These are phyloP conservation scores for Mycosphaerella sp. DNA, from an alignment of 2,329 filamentous ascomycete species.

Conservation along the genomic window DNA sequence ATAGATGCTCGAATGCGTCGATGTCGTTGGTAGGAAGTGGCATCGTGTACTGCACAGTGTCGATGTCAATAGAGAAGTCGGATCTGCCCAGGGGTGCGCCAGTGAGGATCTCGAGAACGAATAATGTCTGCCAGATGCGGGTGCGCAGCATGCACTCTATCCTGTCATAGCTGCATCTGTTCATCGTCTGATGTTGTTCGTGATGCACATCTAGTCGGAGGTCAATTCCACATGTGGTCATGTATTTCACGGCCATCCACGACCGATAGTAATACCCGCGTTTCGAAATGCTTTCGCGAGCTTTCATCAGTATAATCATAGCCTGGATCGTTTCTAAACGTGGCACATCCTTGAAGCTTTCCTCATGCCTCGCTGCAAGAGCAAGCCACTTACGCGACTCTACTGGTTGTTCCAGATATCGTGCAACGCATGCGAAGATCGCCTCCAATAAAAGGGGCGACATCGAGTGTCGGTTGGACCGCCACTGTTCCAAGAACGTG, in stretches of 20 bases:
- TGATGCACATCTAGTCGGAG: constrained; percentile 83
- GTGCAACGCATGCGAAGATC: constrained; percentile 81
- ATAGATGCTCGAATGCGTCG: constrained; percentile 67
- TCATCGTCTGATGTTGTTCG: constrained; percentile 65
- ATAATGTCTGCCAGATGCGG: constrained; percentile 82
- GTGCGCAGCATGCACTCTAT: constrained; percentile 79
- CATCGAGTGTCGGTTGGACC: constrained; percentile 70
- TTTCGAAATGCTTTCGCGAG: constrained; percentile 83
- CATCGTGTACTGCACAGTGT: constrained; percentile 68
- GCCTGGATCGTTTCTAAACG: constrained; percentile 88
- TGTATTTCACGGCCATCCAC: constrained; percentile 92
- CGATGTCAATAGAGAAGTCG: constrained; percentile 67
- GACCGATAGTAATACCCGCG: constrained; percentile 94
- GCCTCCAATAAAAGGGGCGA: constrained; percentile 85
- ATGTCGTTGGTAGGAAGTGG: constrained; percentile 57
- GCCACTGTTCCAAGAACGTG: constrained; percentile 85
- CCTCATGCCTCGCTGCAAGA: constrained; percentile 78
- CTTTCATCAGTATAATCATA: constrained; percentile 79
- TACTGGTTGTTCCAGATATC: constrained; percentile 73
- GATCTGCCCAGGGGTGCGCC: constrained; percentile 78
- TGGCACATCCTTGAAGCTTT: constrained; percentile 89
- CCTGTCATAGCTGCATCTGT: constrained; percentile 59
- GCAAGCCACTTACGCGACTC: constrained; percentile 91
- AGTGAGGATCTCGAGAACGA: constrained; percentile 84
- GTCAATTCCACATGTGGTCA: constrained; percentile 89